These are phyloP conservation scores for Tulasnella sp. DNA, from an alignment of 768 basidiomycete species.

Conservation along the genomic window DNA sequence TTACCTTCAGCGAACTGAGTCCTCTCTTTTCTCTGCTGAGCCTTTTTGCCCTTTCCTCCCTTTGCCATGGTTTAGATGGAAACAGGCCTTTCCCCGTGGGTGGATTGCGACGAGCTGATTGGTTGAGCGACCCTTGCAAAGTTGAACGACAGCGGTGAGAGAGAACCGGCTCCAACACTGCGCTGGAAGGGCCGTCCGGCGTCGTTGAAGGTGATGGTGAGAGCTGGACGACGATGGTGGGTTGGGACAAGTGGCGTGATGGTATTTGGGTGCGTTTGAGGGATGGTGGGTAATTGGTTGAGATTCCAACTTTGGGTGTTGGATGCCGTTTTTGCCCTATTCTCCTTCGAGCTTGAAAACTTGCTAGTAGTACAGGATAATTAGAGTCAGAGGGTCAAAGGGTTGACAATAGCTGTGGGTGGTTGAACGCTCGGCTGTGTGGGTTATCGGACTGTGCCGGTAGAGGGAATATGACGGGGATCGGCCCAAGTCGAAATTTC, in stretches of 20 bases:
- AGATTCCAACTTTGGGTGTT: not conserved
- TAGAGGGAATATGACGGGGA: slow-evolving; percentile 3
- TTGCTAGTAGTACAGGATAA: not conserved
- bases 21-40: not conserved
- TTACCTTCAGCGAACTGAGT: not conserved
- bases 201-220: not conserved
- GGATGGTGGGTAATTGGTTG: slow-evolving; percentile 1
- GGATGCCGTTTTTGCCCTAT: not conserved
- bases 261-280: not conserved
- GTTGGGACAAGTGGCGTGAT: not conserved
- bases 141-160: not conserved
- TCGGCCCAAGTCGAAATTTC: slow-evolving; percentile 9
- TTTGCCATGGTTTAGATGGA: not conserved
- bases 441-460: slow-evolving; percentile 12
- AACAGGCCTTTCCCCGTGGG: not conserved
- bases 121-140: not conserved
- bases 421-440: not conserved
- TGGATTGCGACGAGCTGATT: not conserved
- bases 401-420: not conserved
- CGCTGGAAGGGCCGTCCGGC: not conserved
- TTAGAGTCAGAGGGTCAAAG: not conserved
- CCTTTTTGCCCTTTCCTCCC: slow-evolving; percentile 3
- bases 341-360: not conserved
- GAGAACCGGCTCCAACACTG: not conserved
- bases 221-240: not conserved